Evolutionary conservation across 345 rosid genomes (phyloP).

Genomic region (Cardamine chenopodiifolia): DNA sequence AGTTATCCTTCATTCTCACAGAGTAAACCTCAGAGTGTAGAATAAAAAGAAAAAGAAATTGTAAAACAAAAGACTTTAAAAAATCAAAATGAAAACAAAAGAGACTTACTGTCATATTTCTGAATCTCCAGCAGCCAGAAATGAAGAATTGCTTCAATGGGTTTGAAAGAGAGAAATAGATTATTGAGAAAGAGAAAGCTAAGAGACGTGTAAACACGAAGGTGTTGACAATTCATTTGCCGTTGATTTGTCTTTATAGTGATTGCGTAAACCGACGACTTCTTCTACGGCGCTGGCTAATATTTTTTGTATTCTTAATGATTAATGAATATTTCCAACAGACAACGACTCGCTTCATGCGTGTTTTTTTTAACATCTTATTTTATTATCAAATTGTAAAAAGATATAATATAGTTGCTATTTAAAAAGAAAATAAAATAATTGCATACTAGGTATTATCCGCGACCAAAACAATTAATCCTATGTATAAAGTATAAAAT

Average conservation of each 20-base stretch:
- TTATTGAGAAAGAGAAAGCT: neutral
- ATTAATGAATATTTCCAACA: neutral
- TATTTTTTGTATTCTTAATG: neutral
- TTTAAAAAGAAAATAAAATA: neutral
- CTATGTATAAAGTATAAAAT: too few relatives aligned
- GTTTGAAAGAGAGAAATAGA: constrained; percentile 1
- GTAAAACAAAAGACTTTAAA: neutral
- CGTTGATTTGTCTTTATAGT: constrained; percentile 29
- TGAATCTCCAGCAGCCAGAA: constrained; percentile 19
- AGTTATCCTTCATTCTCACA: neutral
- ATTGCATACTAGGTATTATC: neutral
- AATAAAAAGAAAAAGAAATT: neutral
- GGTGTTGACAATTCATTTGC: constrained; percentile 28
- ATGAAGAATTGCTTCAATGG: constrained; percentile 19
- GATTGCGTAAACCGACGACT: constrained; percentile 22
- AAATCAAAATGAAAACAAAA: neutral
- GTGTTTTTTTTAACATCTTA: too few relatives aligned
- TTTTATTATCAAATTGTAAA: too few relatives aligned
- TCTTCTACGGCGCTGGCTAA: constrained; percentile 15
- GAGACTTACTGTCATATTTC: constrained; percentile 39
- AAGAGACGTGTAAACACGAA: constrained; percentile 43
- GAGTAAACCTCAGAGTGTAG: neutral
- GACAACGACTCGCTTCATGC: neutral
- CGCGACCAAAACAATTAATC: neutral
- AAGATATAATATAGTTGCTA: neutral